Conservation (phyloP, 495 filamentous ascomycete genomes). For the Penicillium samsonianum region DNA sequence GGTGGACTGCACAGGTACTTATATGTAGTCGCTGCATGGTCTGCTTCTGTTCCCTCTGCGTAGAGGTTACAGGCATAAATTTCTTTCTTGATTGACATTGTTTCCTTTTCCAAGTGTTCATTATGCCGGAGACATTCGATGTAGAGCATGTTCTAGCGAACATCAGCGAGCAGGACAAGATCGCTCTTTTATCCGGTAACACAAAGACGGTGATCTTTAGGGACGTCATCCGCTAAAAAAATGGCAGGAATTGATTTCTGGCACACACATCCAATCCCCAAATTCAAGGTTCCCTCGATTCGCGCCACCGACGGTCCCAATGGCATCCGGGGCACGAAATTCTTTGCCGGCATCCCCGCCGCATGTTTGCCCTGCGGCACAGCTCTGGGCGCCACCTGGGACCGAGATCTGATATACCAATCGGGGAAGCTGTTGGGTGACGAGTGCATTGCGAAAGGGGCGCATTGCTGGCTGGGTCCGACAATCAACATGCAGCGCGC, state of each 20-base stretch:
- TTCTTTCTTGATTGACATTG: slow-evolving; percentile 17
- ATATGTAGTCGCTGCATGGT: slow-evolving; percentile 7
- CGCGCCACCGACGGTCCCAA: slow-evolving; percentile 67
- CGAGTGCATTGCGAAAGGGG: slow-evolving; percentile 64
- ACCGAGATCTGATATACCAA: slow-evolving; percentile 53
- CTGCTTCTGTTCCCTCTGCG: slow-evolving; percentile 10
- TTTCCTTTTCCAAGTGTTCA: slow-evolving; percentile 7
- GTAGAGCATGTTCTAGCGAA: slow-evolving; percentile 34
- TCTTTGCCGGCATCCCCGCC: slow-evolving; percentile 30
- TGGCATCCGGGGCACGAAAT: slow-evolving; percentile 44
- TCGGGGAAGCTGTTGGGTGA: slow-evolving; percentile 52
- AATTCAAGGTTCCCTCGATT: slow-evolving; percentile 63
- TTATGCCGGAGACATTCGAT: slow-evolving; percentile 28
- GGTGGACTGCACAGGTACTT: slow-evolving; percentile 4
- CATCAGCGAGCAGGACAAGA: slow-evolving; percentile 33
- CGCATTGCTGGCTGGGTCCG: slow-evolving; percentile 65
- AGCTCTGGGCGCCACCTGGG: slow-evolving; percentile 65
- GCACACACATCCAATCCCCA: slow-evolving; percentile 66
- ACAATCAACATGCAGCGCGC: slow-evolving; percentile 72
- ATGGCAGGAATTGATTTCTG: slow-evolving; percentile 61
- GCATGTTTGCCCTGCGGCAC: slow-evolving; percentile 65
- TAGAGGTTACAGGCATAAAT: slow-evolving; percentile 10
- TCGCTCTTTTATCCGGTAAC: slow-evolving; percentile 34
- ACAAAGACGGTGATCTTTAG: not conserved
- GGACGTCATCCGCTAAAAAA: slow-evolving; percentile 4